Evolutionary conservation across 805 yeast genomes (phyloP).

Genomic region (Kodamaea kakaduensis): DNA sequence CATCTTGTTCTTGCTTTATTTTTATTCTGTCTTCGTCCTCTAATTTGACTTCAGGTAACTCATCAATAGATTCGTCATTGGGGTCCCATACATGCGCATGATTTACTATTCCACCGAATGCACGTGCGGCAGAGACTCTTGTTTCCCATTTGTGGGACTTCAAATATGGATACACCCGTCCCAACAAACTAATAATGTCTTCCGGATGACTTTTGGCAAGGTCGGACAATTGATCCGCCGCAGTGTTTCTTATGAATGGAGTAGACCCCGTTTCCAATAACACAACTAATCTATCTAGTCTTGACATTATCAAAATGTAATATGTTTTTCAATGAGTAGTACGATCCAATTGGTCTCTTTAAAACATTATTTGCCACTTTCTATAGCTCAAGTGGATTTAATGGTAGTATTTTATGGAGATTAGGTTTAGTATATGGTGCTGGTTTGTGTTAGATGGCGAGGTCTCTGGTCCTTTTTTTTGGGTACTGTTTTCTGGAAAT

Average conservation of each 20-base stretch:
- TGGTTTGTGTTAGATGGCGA: slow-evolving; percentile 2
- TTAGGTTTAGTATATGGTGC: too few relatives aligned
- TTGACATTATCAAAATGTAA: slow-evolving; percentile 28
- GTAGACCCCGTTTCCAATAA: slow-evolving; percentile 91
- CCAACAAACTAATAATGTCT: slow-evolving; percentile 74
- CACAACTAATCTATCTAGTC: slow-evolving; percentile 55
- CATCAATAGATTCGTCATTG: slow-evolving; percentile 26
- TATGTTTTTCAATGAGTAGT: neutral
- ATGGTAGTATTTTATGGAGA: neutral
- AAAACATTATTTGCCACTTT: slow-evolving; percentile 6
- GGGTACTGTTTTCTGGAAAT: slow-evolving; percentile 14
- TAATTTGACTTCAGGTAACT: slow-evolving; percentile 19
- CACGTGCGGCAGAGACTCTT: slow-evolving; percentile 88
- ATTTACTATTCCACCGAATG: slow-evolving; percentile 87
- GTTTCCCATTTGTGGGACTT: slow-evolving; percentile 92
- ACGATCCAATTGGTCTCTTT: neutral
- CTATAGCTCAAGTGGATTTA: neutral
- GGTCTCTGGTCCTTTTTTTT: slow-evolving; percentile 6
- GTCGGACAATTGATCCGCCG: slow-evolving; percentile 95
- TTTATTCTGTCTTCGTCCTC: slow-evolving; percentile 25
- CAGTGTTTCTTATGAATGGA: slow-evolving; percentile 87
- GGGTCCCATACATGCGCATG: slow-evolving; percentile 86
- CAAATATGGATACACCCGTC: slow-evolving; percentile 88
- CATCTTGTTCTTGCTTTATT: slow-evolving; percentile 39
- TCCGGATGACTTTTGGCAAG: slow-evolving; percentile 93